Conservation (phyloP, 73 alveolate genomes). For the Tetrahymena malaccensis region DNA sequence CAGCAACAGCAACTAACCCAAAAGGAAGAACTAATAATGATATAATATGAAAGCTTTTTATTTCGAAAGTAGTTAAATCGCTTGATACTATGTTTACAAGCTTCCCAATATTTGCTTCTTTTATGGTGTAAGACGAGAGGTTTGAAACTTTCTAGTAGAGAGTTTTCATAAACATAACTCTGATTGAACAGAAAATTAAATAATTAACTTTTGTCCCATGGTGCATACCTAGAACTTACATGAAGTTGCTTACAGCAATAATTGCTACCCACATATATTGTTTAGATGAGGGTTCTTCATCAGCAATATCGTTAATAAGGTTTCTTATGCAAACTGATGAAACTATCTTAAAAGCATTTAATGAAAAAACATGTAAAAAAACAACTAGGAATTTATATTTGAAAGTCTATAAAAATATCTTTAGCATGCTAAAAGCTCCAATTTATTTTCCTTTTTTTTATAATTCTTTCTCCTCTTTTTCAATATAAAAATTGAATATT, state of each 20-base stretch:
- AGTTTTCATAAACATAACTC: background rate
- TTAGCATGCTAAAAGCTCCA: background rate
- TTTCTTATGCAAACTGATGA: background rate
- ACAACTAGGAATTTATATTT: background rate
- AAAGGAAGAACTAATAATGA: background rate
- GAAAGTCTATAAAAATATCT: background rate
- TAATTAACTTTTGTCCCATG: background rate
- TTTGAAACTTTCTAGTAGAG: background rate
- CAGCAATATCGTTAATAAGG: background rate
- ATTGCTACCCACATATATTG: background rate
- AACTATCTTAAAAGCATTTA: background rate
- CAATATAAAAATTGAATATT: background rate
- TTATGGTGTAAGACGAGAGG: background rate
- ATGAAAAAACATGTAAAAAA: background rate
- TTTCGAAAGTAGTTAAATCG: background rate
- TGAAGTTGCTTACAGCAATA: background rate
- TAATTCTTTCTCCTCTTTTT: background rate
- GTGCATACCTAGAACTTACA: background rate
- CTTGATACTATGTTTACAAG: conserved; percentile 5
- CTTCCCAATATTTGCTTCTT: conserved; percentile 15
- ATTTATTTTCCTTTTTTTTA: background rate
- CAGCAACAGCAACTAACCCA: background rate
- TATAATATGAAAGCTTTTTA: background rate
- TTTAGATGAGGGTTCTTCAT: background rate
- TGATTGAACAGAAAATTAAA: background rate